These are phyloP conservation scores for Przewalskia tangutica DNA, from an alignment of 257 asterid genomes.

Conservation along the genomic window DNA sequence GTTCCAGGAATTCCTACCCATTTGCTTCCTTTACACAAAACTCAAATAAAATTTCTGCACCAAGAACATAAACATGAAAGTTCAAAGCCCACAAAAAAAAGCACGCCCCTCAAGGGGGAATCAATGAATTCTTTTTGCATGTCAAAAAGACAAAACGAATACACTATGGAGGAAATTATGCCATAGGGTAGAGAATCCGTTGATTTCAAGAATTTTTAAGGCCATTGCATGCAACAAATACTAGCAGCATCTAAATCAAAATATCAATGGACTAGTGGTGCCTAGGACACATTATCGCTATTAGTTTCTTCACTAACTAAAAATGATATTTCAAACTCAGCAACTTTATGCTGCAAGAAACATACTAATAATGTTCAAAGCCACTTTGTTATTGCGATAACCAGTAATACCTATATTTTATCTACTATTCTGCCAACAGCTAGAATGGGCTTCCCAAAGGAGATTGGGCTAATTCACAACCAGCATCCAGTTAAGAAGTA, in stretches of 20 bases:
- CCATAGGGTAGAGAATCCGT: neutral
- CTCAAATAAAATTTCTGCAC: neutral
- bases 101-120: neutral
- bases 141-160: neutral
- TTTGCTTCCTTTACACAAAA: neutral
- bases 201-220: neutral
- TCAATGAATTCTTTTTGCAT: neutral
- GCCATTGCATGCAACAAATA: neutral
- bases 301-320: neutral
- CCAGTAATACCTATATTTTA: neutral
- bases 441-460: neutral
- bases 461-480: neutral
- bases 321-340: neutral
- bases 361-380: neutral
- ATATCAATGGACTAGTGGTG: neutral
- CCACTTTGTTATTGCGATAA: neutral
- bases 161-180: neutral
- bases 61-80: neutral
- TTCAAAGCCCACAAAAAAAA: neutral
- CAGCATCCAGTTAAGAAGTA: neutral
- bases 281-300: neutral
- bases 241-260: neutral
- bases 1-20: neutral
- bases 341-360: neutral
- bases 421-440: neutral